Conservation (phyloP, 2,329 filamentous ascomycete genomes). For the Fusarium dlaminii region DNA sequence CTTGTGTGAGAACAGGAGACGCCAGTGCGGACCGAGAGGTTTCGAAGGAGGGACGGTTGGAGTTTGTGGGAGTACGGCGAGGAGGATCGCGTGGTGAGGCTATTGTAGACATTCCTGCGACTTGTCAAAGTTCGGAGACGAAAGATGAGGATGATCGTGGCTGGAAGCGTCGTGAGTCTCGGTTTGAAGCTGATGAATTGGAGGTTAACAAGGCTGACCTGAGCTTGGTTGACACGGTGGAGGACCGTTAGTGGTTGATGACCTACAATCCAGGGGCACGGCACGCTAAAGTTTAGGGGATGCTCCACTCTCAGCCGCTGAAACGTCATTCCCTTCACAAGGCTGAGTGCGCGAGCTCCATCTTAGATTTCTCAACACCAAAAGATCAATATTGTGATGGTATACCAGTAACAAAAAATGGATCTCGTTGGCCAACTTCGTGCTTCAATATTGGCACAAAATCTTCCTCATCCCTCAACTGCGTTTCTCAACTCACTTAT, state of each 20-base stretch:
- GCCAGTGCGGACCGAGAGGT: slow-evolving; percentile 66
- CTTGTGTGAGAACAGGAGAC: slow-evolving; percentile 56
- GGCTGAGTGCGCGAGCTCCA: slow-evolving; percentile 16
- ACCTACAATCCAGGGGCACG: slow-evolving; percentile 18
- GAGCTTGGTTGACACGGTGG: slow-evolving; percentile 34
- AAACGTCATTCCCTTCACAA: slow-evolving; percentile 38
- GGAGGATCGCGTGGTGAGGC: slow-evolving; percentile 69
- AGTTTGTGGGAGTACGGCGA: slow-evolving; percentile 73
- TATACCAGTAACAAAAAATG: slow-evolving; percentile 38
- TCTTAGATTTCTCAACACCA: slow-evolving; percentile 18
- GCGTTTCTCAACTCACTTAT: slow-evolving; percentile 73
- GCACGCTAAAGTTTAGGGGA: slow-evolving; percentile 34
- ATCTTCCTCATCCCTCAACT: slow-evolving; percentile 61
- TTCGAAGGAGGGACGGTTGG: slow-evolving; percentile 79
- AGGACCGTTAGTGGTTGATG: slow-evolving; percentile 27
- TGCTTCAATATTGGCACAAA: slow-evolving; percentile 60
- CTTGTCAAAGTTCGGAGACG: background rate
- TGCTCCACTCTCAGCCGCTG: slow-evolving; percentile 34
- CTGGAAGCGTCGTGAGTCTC: background rate
- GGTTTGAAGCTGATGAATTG: background rate
- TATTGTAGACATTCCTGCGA: slow-evolving; percentile 68
- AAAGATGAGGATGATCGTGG: background rate
- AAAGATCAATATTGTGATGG: background rate
- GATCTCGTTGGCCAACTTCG: slow-evolving; percentile 59
- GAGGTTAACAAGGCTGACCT: slow-evolving; percentile 28